Conservation (phyloP, 805 yeast species). For the Cyberlindnera mrakii region DNA sequence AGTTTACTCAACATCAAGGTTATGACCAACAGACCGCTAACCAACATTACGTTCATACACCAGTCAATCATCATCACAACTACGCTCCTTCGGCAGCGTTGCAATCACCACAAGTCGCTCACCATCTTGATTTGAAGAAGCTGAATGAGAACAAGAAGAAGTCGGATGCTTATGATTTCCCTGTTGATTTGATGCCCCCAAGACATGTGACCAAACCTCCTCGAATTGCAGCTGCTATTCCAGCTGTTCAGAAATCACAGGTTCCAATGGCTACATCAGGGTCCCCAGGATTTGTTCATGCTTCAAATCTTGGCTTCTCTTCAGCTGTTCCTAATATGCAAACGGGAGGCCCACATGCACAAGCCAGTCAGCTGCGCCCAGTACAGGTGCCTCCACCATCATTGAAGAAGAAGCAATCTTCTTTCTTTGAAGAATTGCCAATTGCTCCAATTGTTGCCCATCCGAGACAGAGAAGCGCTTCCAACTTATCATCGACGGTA, state of each 20-base stretch:
- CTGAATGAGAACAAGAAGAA: constrained; percentile 47
- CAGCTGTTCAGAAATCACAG: background rate
- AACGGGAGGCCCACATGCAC: background rate
- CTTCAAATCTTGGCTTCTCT: no score
- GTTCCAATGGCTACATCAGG: background rate
- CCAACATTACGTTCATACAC: constrained; percentile 1
- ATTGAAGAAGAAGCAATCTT: constrained; percentile 27
- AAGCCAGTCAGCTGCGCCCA: background rate
- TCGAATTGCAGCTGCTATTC: background rate
- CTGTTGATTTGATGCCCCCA: constrained; percentile 44
- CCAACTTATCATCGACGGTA: background rate
- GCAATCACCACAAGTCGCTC: constrained; percentile 9
- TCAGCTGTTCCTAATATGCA: background rate
- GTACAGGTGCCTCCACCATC: constrained; percentile 1
- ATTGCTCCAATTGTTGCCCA: constrained; percentile 22
- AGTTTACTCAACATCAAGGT: background rate
- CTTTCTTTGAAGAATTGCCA: constrained; percentile 60
- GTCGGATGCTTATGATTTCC: constrained; percentile 77
- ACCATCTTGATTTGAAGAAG: constrained; percentile 23
- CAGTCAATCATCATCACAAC: background rate
- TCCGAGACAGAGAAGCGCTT: background rate
- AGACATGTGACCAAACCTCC: constrained; percentile 7
- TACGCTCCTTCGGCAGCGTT: background rate
- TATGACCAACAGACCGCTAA: background rate
- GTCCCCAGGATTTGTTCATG: background rate